A percentile compares a stretch with the other conserved stretches of the same genome.
Conservation (phyloP, 1,284 basidiomycete genomes). For the Leccinum pallidistipes region DNA sequence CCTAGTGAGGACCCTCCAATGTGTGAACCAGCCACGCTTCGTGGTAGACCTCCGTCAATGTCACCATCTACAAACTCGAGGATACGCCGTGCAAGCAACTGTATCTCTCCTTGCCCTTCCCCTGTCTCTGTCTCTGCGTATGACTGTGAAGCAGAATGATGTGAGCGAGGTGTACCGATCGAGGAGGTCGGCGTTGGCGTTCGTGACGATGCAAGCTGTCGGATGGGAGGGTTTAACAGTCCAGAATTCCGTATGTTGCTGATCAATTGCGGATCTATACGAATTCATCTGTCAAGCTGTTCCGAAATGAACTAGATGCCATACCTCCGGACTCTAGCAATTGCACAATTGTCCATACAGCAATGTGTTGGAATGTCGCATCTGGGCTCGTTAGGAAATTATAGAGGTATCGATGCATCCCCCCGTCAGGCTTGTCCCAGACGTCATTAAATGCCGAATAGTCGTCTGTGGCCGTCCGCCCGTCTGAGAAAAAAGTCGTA, state of each 20-base stretch:
- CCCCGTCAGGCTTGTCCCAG: slow-evolving; percentile 97
- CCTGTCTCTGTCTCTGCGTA: slow-evolving; percentile 81
- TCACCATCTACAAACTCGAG: slow-evolving; percentile 83
- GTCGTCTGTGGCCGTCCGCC: slow-evolving; percentile 83
- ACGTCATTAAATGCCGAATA: slow-evolving; percentile 98
- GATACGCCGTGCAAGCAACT: slow-evolving; percentile 80
- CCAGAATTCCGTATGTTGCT: slow-evolving; percentile 85
- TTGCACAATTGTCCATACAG: slow-evolving; percentile 98
- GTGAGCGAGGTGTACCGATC: slow-evolving; percentile 71
- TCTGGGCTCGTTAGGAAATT: slow-evolving; percentile 94
- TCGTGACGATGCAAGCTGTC: slow-evolving; percentile 74
- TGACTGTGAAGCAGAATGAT: slow-evolving; percentile 65
- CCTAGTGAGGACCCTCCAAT: slow-evolving; percentile 61
- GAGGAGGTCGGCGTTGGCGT: slow-evolving; percentile 72
- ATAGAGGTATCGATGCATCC: slow-evolving; percentile 94
- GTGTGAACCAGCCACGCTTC: slow-evolving; percentile 63
- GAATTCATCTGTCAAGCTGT: slow-evolving; percentile 1
- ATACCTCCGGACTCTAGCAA: slow-evolving; percentile 89
- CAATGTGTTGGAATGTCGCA: slow-evolving; percentile 99
- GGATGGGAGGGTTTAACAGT: slow-evolving; percentile 82
- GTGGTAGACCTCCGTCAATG: slow-evolving; percentile 53
- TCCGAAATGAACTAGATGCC: slow-evolving; percentile 14
- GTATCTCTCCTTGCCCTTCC: slow-evolving; percentile 86
- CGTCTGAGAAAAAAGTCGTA: slow-evolving; percentile 47
- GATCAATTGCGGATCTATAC: slow-evolving; percentile 80